Evolutionary conservation across 1,139 yeast genomes (phyloP).

Genomic region (Yamadazyma buinensis): DNA sequence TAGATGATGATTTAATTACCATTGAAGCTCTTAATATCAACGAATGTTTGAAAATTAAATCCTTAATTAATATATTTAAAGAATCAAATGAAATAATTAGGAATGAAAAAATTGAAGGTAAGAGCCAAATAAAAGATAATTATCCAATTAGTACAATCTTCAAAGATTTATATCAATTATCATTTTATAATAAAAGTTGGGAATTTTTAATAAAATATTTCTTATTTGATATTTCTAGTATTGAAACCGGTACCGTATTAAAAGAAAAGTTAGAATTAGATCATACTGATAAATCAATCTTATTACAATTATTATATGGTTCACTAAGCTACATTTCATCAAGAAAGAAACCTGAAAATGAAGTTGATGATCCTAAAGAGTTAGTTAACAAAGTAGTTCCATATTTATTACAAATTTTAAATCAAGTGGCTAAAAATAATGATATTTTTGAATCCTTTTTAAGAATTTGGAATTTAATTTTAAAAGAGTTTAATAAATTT

Average conservation of each 20-base stretch:
- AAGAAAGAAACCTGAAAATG: constrained; percentile 17
- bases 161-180: constrained; percentile 17
- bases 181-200: constrained; percentile 19
- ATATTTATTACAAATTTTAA: constrained; percentile 21
- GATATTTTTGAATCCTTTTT: constrained; percentile 21
- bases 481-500: constrained; percentile 15
- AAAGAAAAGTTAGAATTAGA: constrained; percentile 20
- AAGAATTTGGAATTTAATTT: constrained; percentile 27
- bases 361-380: constrained; percentile 16
- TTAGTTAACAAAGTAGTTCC: constrained; percentile 21
- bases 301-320: constrained; percentile 29
- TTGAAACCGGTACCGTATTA: constrained; percentile 16
- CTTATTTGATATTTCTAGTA: constrained; percentile 39
- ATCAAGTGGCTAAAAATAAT: constrained; percentile 19
- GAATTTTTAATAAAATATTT: constrained; percentile 37
- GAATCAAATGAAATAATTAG: constrained; percentile 2
- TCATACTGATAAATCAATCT: constrained; percentile 15
- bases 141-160: constrained; percentile 10
- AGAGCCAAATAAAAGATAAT: no score
- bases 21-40: constrained; percentile 13
- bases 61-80: constrained; percentile 23
- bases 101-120: neutral
- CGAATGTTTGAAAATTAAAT: constrained; percentile 32
- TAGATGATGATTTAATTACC: constrained; percentile 10
- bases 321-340: constrained; percentile 16